Evolutionary conservation across 2,329 filamentous ascomycete genomes (phyloP).

Genomic region (Pyrenophora graminea): DNA sequence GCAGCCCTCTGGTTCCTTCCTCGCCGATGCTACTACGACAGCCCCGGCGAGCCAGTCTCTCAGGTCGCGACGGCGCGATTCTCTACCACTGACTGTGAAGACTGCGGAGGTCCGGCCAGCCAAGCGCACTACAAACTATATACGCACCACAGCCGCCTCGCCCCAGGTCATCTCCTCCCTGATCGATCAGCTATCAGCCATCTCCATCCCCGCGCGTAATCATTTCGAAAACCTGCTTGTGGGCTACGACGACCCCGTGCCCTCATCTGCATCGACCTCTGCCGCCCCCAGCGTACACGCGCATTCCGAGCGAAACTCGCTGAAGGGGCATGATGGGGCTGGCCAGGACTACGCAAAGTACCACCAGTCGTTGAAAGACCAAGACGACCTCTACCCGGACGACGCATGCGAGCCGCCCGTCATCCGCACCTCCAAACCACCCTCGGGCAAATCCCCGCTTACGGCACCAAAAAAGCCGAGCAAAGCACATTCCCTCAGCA

Average conservation of each 20-base stretch:
- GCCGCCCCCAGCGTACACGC: constrained; percentile 26
- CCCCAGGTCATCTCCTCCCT: constrained; percentile 72
- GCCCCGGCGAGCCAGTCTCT: constrained; percentile 25
- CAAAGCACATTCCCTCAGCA: constrained; percentile 57
- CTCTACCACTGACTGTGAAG: constrained; percentile 29
- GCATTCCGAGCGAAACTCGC: constrained; percentile 28
- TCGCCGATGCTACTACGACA: constrained; percentile 2
- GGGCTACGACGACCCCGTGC: constrained; percentile 39
- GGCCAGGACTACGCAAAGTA: constrained; percentile 71
- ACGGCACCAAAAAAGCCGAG: constrained; percentile 61
- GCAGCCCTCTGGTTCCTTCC: constrained; percentile 5
- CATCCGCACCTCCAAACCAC: constrained; percentile 79
- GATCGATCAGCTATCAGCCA: constrained; percentile 64
- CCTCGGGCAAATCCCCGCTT: constrained; percentile 72
- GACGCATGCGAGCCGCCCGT: constrained; percentile 69
- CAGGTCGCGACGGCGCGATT: constrained; percentile 35
- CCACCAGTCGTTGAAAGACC: constrained; percentile 56
- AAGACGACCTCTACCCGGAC: constrained; percentile 56
- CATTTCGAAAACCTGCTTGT: constrained; percentile 65
- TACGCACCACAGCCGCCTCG: constrained; percentile 52
- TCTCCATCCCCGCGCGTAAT: constrained; percentile 66
- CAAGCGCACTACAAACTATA: constrained; percentile 42
- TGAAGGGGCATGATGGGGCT: constrained; percentile 51
- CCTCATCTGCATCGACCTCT: constrained; percentile 30
- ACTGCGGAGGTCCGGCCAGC: constrained; percentile 23